Evolutionary conservation across 192 early-diverging fungal species (phyloP), one percentile per base, ranked within the genome.

Genomic region (Linnemannia schmuckeri): DNA sequence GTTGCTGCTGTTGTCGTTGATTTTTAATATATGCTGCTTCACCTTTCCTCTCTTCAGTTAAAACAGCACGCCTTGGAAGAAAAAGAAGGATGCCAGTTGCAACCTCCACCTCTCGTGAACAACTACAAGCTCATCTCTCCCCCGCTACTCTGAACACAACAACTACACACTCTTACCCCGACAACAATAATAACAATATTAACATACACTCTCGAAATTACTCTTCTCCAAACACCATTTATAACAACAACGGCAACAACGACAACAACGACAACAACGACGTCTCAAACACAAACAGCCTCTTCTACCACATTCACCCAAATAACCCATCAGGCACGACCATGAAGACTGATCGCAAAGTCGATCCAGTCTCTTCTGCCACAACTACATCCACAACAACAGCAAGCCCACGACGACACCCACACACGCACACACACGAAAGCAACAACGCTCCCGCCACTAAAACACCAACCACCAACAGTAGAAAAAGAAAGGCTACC

Each of bases 311-410:
- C 73, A 17, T 18, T 55, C 74, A 40, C 57, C 6, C 6, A 68
- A 33, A 20, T 44, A 68, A 33, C 24, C 2, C 54, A 52, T 57
- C 71, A 47, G 41, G 44, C 63, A 70, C 44, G 66, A 75, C 74
- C 35, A 82, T 82, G 80, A 82, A 82, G 74, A 42, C 80, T 82
- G 80, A 82, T 76, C 73, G 74, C 46, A 75, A 76, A 35, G 47
- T 73, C 74, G 74, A 82, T 76, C 73, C 73, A 66, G 61, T 66
- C 61, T 33, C 61, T 24, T 49, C n/a, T 37, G 17, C 61, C 41
- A 24, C 57, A 17, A 75, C 79, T 27, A 57, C 30, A 1, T 30
- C 80, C 30, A 47, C 74, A 55, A 75, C 52, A 44, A 37, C 35
- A 63, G 68, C 55, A 77, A 63, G 24, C 41, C 27, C 63, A 18